Base-by-base conservation (phyloP, 2,329 filamentous ascomycete genomes). In the Pyrenophora graminea region DNA sequence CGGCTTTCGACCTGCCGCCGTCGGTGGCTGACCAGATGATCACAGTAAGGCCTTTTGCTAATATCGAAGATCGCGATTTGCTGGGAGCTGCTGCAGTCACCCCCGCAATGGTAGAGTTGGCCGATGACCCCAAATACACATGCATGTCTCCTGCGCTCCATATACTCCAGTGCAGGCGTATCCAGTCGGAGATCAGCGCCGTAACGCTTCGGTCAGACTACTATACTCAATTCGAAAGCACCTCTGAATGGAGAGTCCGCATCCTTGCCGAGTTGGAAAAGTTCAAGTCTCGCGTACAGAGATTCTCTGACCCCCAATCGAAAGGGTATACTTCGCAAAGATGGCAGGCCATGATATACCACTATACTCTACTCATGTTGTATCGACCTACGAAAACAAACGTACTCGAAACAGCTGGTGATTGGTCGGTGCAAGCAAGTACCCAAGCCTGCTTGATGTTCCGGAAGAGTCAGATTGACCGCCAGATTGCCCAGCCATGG, bases 331-430 rank as follows among this genome's bases (percentile, higher is more conserved):
- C 58, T 7, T 59, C 56, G 12, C 58, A 61, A 40, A 38, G 56
- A 38, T 62, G 59, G 58, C 48, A 59, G 30, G 58, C 58, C 9
- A 61, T 62, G 59, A 61, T 61, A 17, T 62, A 61, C 34, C 50
- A 61, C 27, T 62, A 62, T 19, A 61, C 58, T 9, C 31, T 62
- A 10, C 47, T 61, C 3, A 58, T 55, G 47, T 42, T 62, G 13
- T 61, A 57, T 43, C 58, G 58, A 13, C 59, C 59, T 19, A 61
- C 50, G 2, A 59, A 59, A 31, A 21, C 37, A 10, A 62, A 53
- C 23, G 58, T 61, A 2, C 12, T 53, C 6, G 58, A 53, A 6
- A 46, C 59, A 9, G 59, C 59, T 4, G 58, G 59, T 13, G 58
- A 61, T 34, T 62, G 59, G 59, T 57, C 58, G 3, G 59, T 62